Percentiles rank a stretch among this genome's conserved stretches.
Evolutionary conservation across 176 grass and related monocot species (phyloP).

Genomic region (Poa pratensis): DNA sequence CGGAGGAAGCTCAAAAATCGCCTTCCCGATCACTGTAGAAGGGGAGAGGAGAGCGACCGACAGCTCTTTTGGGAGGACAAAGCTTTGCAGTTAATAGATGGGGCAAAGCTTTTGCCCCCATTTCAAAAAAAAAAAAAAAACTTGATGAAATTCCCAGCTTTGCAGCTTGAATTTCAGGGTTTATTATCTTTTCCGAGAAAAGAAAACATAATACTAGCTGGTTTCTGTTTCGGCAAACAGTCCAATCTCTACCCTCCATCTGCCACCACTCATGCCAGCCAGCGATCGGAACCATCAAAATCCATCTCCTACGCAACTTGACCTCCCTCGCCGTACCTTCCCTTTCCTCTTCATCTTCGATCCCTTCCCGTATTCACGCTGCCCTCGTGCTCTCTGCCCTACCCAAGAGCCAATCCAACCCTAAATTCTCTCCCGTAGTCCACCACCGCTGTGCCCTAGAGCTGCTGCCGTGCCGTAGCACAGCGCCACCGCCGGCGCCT

Average conservation of each 20-base stretch:
- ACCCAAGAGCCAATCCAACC: constrained; percentile 5
- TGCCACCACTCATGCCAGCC: not conserved
- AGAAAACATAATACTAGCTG: no score
- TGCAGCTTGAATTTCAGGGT: no score
- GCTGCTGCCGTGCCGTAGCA: not conserved
- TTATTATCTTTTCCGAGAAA: no score
- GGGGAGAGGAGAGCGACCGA: no score
- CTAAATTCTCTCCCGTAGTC: not conserved
- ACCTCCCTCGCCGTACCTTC: not conserved
- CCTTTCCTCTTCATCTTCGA: not conserved
- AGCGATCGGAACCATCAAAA: constrained; percentile 9
- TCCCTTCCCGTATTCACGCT: not conserved
- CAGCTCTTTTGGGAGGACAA: no score
- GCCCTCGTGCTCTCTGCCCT: not conserved
- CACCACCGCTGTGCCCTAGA: not conserved
- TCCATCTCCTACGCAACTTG: not conserved
- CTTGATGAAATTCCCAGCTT: no score
- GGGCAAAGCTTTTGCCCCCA: no score
- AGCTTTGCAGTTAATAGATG: no score
- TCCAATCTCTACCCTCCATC: not conserved
- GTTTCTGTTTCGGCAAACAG: not conserved
- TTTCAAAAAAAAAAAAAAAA: no score
- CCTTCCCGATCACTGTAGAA: no score
- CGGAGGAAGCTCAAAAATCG: no score
- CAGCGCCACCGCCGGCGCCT: constrained; percentile 2